Evolutionary conservation across 164 flowering plant genomes (phyloP).

Genomic region (Paratinospora sagittata): DNA sequence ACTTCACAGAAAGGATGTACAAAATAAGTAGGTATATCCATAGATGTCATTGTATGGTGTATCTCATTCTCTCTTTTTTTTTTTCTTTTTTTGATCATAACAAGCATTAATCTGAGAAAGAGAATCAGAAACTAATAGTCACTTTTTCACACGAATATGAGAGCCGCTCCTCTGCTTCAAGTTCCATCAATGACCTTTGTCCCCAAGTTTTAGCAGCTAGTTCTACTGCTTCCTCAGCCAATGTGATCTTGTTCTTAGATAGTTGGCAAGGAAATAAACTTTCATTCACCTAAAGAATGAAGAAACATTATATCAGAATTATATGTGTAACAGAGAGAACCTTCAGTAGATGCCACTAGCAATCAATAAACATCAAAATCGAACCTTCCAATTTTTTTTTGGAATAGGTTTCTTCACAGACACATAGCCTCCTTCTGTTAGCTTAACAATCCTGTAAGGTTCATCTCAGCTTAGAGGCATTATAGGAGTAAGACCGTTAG

Average conservation of each 20-base stretch:
- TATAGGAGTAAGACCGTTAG: slow-evolving; percentile 4
- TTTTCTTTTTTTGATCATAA: neutral
- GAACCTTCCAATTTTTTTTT: slow-evolving; percentile 86
- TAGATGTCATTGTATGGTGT: no score
- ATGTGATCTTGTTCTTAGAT: slow-evolving; percentile 47
- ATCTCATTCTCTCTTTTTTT: neutral
- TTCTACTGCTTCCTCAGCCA: slow-evolving; percentile 85
- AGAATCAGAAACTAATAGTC: slow-evolving; percentile 5
- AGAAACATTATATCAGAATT: neutral
- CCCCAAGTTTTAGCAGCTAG: slow-evolving; percentile 88
- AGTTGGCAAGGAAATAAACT: slow-evolving; percentile 76
- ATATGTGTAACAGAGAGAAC: neutral
- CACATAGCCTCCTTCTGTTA: slow-evolving; percentile 66
- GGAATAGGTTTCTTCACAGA: slow-evolving; percentile 80
- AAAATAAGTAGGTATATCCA: no score
- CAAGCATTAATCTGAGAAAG: neutral
- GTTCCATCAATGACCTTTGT: slow-evolving; percentile 71
- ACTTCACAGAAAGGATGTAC: neutral
- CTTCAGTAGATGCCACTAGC: neutral
- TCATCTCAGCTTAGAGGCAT: slow-evolving; percentile 13
- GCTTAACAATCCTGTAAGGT: slow-evolving; percentile 73
- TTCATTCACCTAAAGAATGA: slow-evolving; percentile 66
- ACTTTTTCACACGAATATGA: slow-evolving; percentile 99
- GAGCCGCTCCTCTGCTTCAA: slow-evolving; percentile 93
- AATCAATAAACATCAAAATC: neutral